Evolutionary conservation across 129 eudicot species (phyloP).

Genomic region (Mikania micrantha): DNA sequence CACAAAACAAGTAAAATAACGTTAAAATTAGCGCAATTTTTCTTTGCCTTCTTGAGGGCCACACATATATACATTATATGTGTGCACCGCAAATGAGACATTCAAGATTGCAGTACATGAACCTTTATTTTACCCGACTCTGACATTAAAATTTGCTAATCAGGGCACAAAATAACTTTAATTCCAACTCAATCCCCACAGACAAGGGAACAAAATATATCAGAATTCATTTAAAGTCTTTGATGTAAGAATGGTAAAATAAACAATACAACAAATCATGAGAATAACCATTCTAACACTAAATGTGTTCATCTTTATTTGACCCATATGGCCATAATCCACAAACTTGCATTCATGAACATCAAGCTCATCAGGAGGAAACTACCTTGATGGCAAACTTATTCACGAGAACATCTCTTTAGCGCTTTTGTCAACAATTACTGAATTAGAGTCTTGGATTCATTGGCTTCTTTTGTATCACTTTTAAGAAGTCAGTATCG

Average conservation of each 20-base stretch:
- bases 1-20: too few species aligned
- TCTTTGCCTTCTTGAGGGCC: too few species aligned
- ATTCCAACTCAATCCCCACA: conserved; percentile 9
- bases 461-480: conserved; percentile 50
- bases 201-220: neutral
- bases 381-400: conserved; percentile 6
- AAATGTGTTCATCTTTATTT: conserved; percentile 12
- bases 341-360: conserved; percentile 10
- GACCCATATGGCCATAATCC: conserved; percentile 5
- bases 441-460: conserved; percentile 41
- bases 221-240: conserved; percentile 3
- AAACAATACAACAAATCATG: conserved; percentile 15
- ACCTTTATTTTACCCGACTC: neutral
- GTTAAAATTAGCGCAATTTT: too few species aligned
- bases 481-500: conserved; percentile 53
- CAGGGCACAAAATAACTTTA: neutral
- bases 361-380: conserved; percentile 18
- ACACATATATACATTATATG: too few species aligned
- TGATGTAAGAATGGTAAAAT: conserved; percentile 6
- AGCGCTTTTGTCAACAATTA: conserved; percentile 26
- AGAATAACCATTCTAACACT: conserved; percentile 3
- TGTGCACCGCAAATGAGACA: too few species aligned
- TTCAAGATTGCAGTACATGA: too few species aligned
- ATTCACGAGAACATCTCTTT: conserved; percentile 6
- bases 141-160: neutral